These are phyloP conservation scores for Priceomyces castillae DNA, from an alignment of 805 yeast genomes.

Conservation along the genomic window DNA sequence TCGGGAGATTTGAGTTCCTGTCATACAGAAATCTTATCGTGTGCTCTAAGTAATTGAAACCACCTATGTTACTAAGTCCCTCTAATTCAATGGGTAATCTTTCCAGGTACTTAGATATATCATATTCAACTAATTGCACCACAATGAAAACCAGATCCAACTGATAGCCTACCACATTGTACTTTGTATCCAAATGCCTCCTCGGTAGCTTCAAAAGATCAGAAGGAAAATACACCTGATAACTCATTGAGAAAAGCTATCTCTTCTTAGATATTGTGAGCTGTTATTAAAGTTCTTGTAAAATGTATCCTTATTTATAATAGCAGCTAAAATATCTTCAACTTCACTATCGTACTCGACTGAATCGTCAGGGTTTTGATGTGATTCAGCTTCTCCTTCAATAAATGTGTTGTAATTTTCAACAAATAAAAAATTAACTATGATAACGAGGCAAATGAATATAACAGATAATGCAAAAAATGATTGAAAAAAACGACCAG, in stretches of 20 bases:
- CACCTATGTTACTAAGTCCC: constrained; percentile 17
- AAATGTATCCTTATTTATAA: constrained; percentile 11
- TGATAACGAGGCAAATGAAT: not conserved
- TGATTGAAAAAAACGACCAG: not conserved
- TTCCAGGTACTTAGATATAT: not conserved
- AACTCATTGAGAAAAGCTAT: constrained; percentile 33
- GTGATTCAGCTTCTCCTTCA: not conserved
- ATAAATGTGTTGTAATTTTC: not conserved
- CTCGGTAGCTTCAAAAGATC: constrained; percentile 21
- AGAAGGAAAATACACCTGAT: constrained; percentile 34
- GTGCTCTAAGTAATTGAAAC: constrained; percentile 10
- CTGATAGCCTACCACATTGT: constrained; percentile 24
- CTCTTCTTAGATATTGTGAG: constrained; percentile 41
- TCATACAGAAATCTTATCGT: constrained; percentile 9
- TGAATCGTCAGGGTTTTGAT: not conserved
- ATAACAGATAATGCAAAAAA: not conserved
- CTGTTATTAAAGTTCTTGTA: constrained; percentile 35
- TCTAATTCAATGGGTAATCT: constrained; percentile 10
- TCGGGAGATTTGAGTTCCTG: constrained; percentile 10
- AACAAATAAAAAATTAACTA: not conserved
- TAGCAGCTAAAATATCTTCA: constrained; percentile 8
- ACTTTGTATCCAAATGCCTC: constrained; percentile 6
- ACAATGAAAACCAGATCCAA: constrained; percentile 20
- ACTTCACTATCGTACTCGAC: constrained; percentile 5
- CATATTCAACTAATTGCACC: constrained; percentile 12